Evolutionary conservation across 306 rosid species (phyloP).

Genomic region (Rosa lucieae): DNA sequence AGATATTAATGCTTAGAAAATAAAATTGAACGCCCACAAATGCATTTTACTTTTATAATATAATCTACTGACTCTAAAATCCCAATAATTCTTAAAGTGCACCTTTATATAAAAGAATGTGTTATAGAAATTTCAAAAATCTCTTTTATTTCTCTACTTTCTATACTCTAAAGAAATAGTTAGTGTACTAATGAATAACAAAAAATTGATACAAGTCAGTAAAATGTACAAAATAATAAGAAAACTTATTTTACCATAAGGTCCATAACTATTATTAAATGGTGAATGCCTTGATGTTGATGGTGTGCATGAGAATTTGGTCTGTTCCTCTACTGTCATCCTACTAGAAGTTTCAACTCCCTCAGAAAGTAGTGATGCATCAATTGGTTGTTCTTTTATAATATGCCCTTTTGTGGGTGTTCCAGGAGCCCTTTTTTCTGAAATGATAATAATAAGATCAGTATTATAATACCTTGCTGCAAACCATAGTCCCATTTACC

Average conservation of each 20-base stretch:
- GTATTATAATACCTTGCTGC: conserved; percentile 4
- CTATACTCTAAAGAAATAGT: not conserved
- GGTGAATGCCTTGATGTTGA: conserved; percentile 1
- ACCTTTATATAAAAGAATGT: not conserved
- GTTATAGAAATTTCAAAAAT: not conserved
- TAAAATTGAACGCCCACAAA: not conserved
- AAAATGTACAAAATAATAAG: not conserved
- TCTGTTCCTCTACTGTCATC: not conserved
- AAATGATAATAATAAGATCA: not conserved
- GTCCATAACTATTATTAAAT: not conserved
- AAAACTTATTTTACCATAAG: not conserved
- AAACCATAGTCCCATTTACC: not conserved
- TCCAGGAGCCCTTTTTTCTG: not conserved
- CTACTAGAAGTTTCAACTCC: not conserved
- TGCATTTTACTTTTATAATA: not conserved
- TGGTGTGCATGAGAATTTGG: not conserved
- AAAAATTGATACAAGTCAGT: not conserved
- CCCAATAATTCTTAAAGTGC: not conserved
- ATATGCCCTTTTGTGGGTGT: not conserved
- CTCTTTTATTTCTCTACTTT: not conserved
- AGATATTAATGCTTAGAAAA: not conserved
- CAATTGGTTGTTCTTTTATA: not conserved
- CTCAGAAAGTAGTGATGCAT: not conserved
- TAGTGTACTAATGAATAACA: not conserved
- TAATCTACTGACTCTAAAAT: not conserved